Percentiles rank a stretch among this genome's conserved stretches.
Evolutionary conservation across 129 eudicot species (phyloP).

Genomic region (Oenanthe sinensis): DNA sequence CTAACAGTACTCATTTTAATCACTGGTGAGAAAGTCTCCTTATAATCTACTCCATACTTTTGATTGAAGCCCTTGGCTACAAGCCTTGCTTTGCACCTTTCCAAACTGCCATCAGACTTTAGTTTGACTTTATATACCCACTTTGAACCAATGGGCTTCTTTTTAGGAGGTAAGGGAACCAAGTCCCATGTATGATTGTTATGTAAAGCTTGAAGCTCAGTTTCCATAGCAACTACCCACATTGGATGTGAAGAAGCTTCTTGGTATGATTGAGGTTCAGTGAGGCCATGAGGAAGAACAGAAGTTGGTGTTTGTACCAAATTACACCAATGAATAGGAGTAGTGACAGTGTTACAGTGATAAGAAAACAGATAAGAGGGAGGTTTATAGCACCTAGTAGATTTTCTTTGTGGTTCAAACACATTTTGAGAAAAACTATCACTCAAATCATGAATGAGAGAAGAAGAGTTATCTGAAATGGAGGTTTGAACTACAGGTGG

Average conservation of each 20-base stretch:
- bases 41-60: not conserved
- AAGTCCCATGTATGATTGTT: not conserved
- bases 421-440: too few species aligned
- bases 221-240: not conserved
- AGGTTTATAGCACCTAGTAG: too few species aligned
- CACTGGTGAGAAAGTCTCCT: not conserved
- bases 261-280: not conserved
- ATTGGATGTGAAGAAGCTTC: rapidly evolving
- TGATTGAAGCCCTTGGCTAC: not conserved
- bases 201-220: not conserved
- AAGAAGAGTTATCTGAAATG: too few species aligned
- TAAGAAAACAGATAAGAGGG: too few species aligned
- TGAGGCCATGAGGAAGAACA: not conserved
- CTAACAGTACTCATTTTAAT: not conserved
- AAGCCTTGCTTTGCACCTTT: not conserved
- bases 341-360: too few species aligned
- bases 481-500: too few species aligned
- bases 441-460: too few species aligned
- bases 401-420: too few species aligned
- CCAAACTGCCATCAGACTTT: not conserved
- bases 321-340: too few species aligned
- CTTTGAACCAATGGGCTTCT: not conserved
- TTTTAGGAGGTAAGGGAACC: not conserved
- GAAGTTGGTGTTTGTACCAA: too few species aligned
- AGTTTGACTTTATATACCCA: not conserved